These are phyloP conservation scores for Aethionema arabicum DNA, from an alignment of 345 rosid species.

Conservation along the genomic window DNA sequence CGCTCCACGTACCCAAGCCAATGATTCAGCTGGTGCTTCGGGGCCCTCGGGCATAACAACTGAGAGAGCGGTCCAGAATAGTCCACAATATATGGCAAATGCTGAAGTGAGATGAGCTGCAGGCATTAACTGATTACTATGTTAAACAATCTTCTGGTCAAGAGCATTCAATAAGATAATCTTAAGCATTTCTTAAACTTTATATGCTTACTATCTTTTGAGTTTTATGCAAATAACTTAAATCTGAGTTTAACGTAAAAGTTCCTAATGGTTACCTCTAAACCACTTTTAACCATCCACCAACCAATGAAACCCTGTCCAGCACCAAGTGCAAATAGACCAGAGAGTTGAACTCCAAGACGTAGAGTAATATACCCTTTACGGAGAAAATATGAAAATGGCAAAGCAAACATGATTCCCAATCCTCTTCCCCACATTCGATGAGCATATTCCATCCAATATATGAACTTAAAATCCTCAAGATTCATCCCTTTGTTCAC, in stretches of 20 bases:
- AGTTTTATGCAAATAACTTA: not conserved
- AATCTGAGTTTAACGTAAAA: too few species aligned
- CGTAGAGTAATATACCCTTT: conserved; percentile 80
- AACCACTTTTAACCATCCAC: conserved; percentile 99
- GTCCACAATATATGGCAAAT: conserved; percentile 80
- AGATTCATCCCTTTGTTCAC: conserved; percentile 90
- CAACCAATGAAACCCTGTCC: conserved; percentile 97
- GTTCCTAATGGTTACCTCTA: conserved; percentile 58
- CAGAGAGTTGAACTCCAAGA: conserved; percentile 78
- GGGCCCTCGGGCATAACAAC: conserved; percentile 92
- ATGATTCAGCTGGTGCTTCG: conserved; percentile 90
- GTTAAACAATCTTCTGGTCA: not conserved
- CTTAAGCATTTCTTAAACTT: not conserved
- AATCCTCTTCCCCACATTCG: conserved; percentile 99
- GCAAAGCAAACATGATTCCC: conserved; percentile 95
- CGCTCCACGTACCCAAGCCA: conserved; percentile 81
- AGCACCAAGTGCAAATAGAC: conserved; percentile 90
- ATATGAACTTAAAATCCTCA: conserved; percentile 92
- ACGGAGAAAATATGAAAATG: conserved; percentile 87
- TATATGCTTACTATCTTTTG: not conserved
- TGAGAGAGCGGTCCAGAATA: conserved; percentile 92
- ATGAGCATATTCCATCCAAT: conserved; percentile 98
- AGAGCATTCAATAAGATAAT: not conserved
- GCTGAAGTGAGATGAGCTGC: conserved; percentile 91
- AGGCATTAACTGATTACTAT: conserved; percentile 29